Evolutionary conservation across 108 stramenopile species (phyloP).

Genomic region (Cyclotella kingstonii): DNA sequence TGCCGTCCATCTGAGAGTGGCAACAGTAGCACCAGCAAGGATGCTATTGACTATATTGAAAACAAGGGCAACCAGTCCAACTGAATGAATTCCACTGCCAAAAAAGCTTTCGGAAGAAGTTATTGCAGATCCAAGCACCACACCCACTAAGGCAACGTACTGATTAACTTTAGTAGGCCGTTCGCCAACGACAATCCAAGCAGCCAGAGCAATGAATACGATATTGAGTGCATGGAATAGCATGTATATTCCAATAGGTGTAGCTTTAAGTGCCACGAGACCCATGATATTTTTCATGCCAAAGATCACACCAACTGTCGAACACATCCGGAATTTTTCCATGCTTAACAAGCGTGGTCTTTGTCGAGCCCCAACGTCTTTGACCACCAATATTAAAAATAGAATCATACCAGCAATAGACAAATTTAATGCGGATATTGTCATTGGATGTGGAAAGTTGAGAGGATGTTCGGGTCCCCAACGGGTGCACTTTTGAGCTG

Average conservation of each 20-base stretch:
- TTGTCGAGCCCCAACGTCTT: background rate
- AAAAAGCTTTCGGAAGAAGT: background rate
- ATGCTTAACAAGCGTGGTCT: background rate
- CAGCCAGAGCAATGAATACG: background rate
- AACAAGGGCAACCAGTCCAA: background rate
- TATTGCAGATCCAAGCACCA: background rate
- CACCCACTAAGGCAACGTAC: background rate
- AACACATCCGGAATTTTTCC: background rate
- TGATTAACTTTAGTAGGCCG: background rate
- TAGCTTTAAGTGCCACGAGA: background rate
- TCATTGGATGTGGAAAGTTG: background rate
- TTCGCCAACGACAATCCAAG: background rate
- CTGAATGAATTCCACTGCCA: background rate
- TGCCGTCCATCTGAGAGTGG: background rate
- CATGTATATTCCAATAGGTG: background rate
- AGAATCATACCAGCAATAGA: background rate
- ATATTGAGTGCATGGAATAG: background rate
- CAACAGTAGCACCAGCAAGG: background rate
- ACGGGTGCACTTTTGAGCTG: background rate
- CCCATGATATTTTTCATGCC: background rate
- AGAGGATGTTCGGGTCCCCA: background rate
- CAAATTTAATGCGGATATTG: background rate
- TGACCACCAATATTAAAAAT: background rate
- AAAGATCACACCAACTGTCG: background rate
- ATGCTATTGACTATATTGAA: background rate